Evolutionary conservation across 495 filamentous ascomycete species (phyloP).

Genomic region (Staphylotrichum tortipilum): DNA sequence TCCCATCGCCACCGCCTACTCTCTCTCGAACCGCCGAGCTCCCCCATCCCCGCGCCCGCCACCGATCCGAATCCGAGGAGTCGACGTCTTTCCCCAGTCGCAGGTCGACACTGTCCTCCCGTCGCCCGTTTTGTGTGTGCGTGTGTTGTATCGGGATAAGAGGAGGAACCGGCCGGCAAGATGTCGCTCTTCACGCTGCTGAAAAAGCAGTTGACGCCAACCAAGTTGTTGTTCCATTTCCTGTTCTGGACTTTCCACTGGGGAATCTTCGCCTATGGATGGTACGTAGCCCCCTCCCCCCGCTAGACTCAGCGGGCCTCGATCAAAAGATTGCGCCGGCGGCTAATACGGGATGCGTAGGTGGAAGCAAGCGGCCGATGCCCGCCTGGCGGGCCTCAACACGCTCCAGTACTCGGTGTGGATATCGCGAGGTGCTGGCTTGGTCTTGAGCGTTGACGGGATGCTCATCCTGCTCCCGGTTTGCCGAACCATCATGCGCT

Average conservation of each 20-base stretch:
- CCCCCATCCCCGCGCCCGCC: background rate
- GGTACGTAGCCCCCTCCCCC: constrained; percentile 51
- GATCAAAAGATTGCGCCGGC: background rate
- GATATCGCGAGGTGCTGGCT: constrained; percentile 86
- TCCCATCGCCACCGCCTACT: constrained; percentile 1
- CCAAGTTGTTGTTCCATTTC: constrained; percentile 70
- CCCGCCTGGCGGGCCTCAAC: constrained; percentile 67
- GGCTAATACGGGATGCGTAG: constrained; percentile 35
- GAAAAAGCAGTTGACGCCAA: constrained; percentile 53
- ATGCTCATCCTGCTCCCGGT: constrained; percentile 87
- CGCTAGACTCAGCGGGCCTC: too few relatives aligned
- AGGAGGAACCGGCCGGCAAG: constrained; percentile 23
- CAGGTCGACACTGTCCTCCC: constrained; percentile 39
- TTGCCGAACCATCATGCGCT: constrained; percentile 81
- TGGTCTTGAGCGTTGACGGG: constrained; percentile 73
- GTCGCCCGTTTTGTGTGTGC: constrained; percentile 3
- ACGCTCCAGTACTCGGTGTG: constrained; percentile 80
- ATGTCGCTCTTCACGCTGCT: constrained; percentile 36
- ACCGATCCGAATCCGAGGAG: constrained; percentile 11
- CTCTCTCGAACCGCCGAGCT: background rate
- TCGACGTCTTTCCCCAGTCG: constrained; percentile 32
- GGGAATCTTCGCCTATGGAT: constrained; percentile 77
- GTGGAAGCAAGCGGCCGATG: constrained; percentile 65
- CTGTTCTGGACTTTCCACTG: constrained; percentile 81
- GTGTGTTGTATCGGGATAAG: constrained; percentile 12